These are phyloP conservation scores for Blastobotrys attinorum DNA, from an alignment of 805 yeast genomes.

Conservation along the genomic window DNA sequence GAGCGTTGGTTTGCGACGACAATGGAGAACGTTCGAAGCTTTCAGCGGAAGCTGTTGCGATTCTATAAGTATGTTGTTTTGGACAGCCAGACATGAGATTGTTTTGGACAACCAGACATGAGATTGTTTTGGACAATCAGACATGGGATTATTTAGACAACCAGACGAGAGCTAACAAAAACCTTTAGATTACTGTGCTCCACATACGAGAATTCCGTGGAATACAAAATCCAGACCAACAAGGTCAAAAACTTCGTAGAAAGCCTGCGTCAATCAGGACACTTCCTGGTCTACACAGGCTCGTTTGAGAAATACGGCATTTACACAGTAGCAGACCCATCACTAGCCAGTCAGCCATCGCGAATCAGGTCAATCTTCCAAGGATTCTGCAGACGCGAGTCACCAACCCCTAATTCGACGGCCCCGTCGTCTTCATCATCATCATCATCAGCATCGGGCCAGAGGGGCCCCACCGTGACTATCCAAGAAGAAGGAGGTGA, in stretches of 20 bases:
- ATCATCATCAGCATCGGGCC: not conserved
- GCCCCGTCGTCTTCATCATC: conserved; percentile 10
- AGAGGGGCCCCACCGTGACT: too few relatives aligned
- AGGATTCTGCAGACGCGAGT: conserved; percentile 26
- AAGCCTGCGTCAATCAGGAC: conserved; percentile 54
- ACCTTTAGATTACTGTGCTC: conserved; percentile 40
- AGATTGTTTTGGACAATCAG: not conserved
- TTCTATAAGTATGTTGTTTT: conserved; percentile 41
- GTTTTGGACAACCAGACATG: too few relatives aligned
- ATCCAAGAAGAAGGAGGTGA: too few relatives aligned
- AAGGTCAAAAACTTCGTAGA: conserved; percentile 44
- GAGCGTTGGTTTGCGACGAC: conserved; percentile 42
- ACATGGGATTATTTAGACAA: not conserved
- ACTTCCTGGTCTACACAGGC: conserved; percentile 70
- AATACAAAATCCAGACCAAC: conserved; percentile 29
- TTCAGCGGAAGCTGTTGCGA: conserved; percentile 76
- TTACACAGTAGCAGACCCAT: conserved; percentile 70
- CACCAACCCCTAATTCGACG: conserved; percentile 13
- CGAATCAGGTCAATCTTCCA: conserved; percentile 24
- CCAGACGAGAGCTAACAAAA: not conserved
- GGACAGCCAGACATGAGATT: not conserved
- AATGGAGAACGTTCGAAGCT: conserved; percentile 34
- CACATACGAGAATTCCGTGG: conserved; percentile 64
- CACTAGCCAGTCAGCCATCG: conserved; percentile 35
- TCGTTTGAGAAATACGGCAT: conserved; percentile 65